Evolutionary conservation across 129 eudicot species (phyloP).

Genomic region (Logfia minima): DNA sequence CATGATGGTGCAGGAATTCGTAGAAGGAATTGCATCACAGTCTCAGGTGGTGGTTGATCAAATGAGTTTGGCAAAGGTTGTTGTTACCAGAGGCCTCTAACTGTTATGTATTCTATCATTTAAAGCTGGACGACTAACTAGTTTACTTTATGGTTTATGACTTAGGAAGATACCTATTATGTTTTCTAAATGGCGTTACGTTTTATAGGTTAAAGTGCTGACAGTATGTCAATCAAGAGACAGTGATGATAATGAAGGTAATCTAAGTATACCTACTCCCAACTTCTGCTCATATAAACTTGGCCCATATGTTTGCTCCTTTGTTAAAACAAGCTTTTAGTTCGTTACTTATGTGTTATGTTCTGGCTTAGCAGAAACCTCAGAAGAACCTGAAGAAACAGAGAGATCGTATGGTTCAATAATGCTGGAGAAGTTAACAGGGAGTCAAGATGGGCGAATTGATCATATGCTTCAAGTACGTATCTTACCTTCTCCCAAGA

Average conservation of each 20-base stretch:
- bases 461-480: conserved; percentile 94
- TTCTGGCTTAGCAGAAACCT: conserved; percentile 46
- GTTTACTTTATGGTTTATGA: not conserved
- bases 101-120: not conserved
- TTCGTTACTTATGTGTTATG: conserved; percentile 11
- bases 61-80: conserved; percentile 53
- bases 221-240: conserved; percentile 68
- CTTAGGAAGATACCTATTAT: not conserved
- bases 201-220: conserved; percentile 65
- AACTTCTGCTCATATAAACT: conserved; percentile 5
- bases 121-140: not conserved
- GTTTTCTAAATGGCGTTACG: not conserved
- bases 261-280: not conserved
- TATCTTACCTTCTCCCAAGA: conserved; percentile 9
- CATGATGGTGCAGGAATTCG: conserved; percentile 63
- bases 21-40: conserved; percentile 59
- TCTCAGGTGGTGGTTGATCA: conserved; percentile 57
- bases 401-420: conserved; percentile 81
- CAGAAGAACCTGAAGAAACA: conserved; percentile 41
- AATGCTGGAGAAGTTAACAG: conserved; percentile 87
- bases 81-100: conserved; percentile 13
- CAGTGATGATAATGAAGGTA: conserved; percentile 63
- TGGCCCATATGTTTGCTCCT: not conserved
- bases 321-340: not conserved
- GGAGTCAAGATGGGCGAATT: conserved; percentile 64